Base-by-base conservation (phyloP, 139 green algal genomes). In the Bryopsis sp. region DNA sequence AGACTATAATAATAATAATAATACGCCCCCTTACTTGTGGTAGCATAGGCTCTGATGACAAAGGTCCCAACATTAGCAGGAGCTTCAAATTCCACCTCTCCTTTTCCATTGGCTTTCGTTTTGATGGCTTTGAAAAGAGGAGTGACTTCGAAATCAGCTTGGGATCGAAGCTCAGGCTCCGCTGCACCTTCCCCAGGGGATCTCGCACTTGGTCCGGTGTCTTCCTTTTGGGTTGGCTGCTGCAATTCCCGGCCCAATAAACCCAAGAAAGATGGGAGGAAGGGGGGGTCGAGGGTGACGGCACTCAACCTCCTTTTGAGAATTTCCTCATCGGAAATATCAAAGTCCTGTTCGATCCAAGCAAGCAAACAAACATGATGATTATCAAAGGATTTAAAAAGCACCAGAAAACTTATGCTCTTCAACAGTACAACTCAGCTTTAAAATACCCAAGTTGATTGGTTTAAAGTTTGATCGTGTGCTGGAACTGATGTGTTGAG, bases 1-100 rank as follows among this genome's bases (percentile, higher is more conserved):
- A n/a, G n/a, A n/a, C n/a, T n/a, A n/a, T n/a, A n/a, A n/a, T n/a
- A n/a, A n/a, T n/a, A n/a, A n/a, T n/a, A n/a, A n/a, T n/a, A n/a
- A n/a, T n/a, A n/a, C n/a, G n/a, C n/a, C n/a, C n/a, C n/a, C 43
- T 19, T 19, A 43, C n/a, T 11, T 39, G 24, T n/a, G 19, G 59
- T 7, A 7, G 59, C 59, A 43, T 67, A 67, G 6, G 59, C 59
- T 7, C 59, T 39, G 31, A 67, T 47, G 15, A 67, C 59, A 43
- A 67, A 67, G 0, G 66, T 72, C 19, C 81, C 78, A 15, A 85
- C 65, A 64, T 82, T 85, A 0, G 35, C 47, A 1, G 81, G 81
- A 15, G 76, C 76, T 1, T 33, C 63, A 39, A 80, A 68, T n/a
- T 33, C 2, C 33, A 68, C 54, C 5, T 28, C 34, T 2, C 24